These are phyloP conservation scores for Gossypium aridum DNA, from an alignment of 441 rosid genomes.

Conservation along the genomic window DNA sequence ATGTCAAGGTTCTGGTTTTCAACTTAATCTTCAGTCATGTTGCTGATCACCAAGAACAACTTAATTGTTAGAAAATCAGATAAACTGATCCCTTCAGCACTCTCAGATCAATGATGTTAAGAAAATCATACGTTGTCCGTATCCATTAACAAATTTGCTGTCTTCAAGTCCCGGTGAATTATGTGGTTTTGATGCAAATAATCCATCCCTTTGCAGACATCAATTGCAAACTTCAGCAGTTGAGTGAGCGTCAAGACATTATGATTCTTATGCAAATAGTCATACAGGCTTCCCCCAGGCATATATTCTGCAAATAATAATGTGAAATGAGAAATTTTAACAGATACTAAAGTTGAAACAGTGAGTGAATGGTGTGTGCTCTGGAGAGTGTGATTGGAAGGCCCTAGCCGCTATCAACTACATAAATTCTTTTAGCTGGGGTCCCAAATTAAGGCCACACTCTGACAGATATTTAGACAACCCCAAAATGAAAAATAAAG, in stretches of 20 bases:
- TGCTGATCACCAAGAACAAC: conserved; percentile 8
- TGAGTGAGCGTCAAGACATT: conserved; percentile 42
- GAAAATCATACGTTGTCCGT: conserved; percentile 34
- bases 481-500: background rate
- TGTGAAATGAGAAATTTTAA: conserved; percentile 10
- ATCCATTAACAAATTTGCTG: conserved; percentile 79
- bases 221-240: conserved; percentile 59
- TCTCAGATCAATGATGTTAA: background rate
- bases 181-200: conserved; percentile 71
- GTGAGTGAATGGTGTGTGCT: background rate
- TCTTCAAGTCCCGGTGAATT: conserved; percentile 77
- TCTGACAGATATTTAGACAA: background rate
- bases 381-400: background rate
- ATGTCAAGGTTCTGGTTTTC: background rate
- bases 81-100: background rate
- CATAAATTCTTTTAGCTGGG: background rate
- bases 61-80: background rate
- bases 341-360: background rate
- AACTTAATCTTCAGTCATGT: conserved; percentile 12
- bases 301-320: conserved; percentile 54
- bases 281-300: conserved; percentile 76
- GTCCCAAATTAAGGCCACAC: background rate
- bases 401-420: background rate
- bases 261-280: conserved; percentile 58
- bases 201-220: conserved; percentile 72